Percentiles rank a stretch among this genome's conserved stretches.
Conservation (phyloP, 139 green algal genomes). For the Chlamydomonas sphaeroides region DNA sequence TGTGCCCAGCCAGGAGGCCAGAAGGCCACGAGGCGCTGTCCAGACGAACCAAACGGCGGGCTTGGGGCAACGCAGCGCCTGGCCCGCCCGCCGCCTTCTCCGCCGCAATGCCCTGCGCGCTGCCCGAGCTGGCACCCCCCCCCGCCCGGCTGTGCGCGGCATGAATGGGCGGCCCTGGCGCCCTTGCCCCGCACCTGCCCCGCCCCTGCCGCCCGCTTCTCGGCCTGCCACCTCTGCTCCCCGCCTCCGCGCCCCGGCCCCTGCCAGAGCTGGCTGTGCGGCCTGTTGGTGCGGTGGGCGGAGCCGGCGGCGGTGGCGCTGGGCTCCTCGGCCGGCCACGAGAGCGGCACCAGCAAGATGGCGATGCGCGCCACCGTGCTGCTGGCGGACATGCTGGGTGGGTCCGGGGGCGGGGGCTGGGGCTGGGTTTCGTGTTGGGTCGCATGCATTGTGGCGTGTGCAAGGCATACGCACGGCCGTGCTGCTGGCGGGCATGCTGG, state of each 20-base stretch:
- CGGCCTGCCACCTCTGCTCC: background rate
- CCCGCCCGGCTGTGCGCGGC: background rate
- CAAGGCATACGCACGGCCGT: too few species aligned
- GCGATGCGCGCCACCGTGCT: conserved; percentile 90
- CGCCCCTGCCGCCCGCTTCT: background rate
- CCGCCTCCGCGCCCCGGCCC: background rate
- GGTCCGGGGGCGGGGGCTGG: background rate
- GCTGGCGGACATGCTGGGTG: conserved; percentile 78
- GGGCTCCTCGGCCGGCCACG: conserved; percentile 78
- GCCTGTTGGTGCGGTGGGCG: conserved; percentile 67
- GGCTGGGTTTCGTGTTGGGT: too few species aligned
- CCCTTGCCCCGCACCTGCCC: background rate
- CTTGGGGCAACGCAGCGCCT: too few species aligned
- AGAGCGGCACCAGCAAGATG: conserved; percentile 81
- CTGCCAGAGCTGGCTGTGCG: conserved; percentile 81
- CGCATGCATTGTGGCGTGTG: too few species aligned
- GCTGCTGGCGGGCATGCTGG: too few species aligned
- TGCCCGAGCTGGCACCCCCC: too few species aligned
- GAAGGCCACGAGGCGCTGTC: too few species aligned
- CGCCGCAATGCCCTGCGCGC: too few species aligned
- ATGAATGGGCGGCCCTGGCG: background rate
- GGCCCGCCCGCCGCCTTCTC: too few species aligned
- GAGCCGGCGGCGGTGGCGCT: conserved; percentile 86
- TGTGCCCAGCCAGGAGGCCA: too few species aligned
- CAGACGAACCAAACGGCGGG: too few species aligned